Evolutionary conservation across 2,329 filamentous ascomycete species (phyloP).

Genomic region (Diaporthe sp.): DNA sequence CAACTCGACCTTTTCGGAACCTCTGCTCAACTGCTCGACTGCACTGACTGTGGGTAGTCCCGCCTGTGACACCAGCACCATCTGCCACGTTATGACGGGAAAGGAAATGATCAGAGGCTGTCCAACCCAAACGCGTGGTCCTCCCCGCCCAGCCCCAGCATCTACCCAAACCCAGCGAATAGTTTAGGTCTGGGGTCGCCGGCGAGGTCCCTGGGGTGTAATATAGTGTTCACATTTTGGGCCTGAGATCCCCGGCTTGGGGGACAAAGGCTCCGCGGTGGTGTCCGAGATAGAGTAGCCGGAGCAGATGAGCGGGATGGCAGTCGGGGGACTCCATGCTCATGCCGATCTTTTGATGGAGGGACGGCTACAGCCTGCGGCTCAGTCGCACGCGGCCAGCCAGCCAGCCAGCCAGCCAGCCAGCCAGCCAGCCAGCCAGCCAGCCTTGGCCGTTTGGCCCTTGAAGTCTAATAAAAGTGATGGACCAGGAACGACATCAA

Average conservation of each 20-base stretch:
- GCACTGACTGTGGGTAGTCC: slow-evolving; percentile 19
- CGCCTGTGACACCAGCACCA: slow-evolving; percentile 16
- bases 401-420: background rate
- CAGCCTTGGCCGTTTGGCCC: slow-evolving; percentile 17
- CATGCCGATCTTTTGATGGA: slow-evolving; percentile 15
- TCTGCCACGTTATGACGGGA: slow-evolving; percentile 31
- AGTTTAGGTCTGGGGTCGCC: background rate
- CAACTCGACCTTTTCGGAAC: background rate
- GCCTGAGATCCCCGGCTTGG: background rate
- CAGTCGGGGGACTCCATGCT: slow-evolving; percentile 21
- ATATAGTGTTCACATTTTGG: background rate
- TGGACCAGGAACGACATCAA: background rate
- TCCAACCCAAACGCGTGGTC: background rate
- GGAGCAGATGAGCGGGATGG: background rate
- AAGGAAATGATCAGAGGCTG: slow-evolving; percentile 33
- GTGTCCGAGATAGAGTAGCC: slow-evolving; percentile 23
- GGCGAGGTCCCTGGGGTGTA: background rate
- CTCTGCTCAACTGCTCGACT: background rate
- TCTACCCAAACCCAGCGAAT: background rate
- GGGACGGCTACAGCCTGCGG: slow-evolving; percentile 28
- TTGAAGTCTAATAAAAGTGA: slow-evolving; percentile 28
- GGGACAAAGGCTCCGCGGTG: background rate
- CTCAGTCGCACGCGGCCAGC: slow-evolving; percentile 1
- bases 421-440: background rate
- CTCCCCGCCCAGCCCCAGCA: slow-evolving; percentile 24